These are phyloP conservation scores for Tulasnella sp. DNA, from an alignment of 768 basidiomycete species.

Conservation along the genomic window DNA sequence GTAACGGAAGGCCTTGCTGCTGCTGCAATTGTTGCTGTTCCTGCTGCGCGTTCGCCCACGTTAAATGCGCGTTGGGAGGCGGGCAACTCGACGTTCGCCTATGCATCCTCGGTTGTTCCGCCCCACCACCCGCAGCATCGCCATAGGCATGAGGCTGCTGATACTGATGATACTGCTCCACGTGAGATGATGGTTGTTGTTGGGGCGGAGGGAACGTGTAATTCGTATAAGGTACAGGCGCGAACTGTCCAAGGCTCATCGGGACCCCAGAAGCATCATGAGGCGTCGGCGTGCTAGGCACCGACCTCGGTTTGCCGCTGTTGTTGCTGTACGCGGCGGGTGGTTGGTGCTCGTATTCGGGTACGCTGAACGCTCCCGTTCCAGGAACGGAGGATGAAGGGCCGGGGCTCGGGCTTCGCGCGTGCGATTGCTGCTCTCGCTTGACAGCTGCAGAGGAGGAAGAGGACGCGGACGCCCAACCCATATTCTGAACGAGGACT, in stretches of 20 bases:
- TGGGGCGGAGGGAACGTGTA: background rate
- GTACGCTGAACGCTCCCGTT: background rate
- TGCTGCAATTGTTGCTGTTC: background rate
- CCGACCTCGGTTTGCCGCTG: background rate
- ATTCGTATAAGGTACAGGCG: background rate
- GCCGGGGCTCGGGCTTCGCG: no score
- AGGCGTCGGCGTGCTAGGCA: background rate
- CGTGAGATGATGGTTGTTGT: background rate
- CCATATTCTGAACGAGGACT: conserved; percentile 14
- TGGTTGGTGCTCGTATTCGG: conserved; percentile 5
- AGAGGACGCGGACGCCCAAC: background rate
- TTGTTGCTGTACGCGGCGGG: background rate
- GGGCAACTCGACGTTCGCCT: conserved; percentile 12
- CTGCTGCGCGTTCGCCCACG: background rate
- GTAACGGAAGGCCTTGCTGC: background rate
- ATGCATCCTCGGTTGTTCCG: conserved; percentile 10
- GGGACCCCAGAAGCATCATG: background rate
- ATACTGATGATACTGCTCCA: background rate
- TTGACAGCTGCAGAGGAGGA: no score
- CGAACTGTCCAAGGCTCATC: background rate
- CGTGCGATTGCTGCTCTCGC: no score
- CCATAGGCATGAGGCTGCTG: background rate
- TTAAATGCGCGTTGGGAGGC: conserved; percentile 8
- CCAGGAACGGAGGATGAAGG: background rate
- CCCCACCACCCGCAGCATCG: background rate